Conservation (phyloP, 768 basidiomycete species). For the Rhizopogon vesiculosus region DNA sequence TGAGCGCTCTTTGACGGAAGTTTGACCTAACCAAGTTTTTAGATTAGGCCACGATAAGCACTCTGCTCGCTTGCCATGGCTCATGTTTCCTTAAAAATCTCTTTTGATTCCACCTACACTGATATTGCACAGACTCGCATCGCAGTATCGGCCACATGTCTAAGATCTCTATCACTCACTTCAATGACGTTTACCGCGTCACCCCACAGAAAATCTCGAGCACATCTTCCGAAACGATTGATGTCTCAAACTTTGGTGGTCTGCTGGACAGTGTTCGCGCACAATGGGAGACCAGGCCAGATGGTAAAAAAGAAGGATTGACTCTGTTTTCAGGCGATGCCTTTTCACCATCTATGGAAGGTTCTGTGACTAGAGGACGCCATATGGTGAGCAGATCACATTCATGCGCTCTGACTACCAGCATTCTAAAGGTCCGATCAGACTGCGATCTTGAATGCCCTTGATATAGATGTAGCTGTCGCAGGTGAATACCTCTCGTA, state of each 20-base stretch:
- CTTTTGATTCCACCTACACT: too few relatives aligned
- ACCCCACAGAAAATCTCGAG: conserved; percentile 63
- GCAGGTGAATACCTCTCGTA: conserved; percentile 49
- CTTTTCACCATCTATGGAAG: conserved; percentile 84
- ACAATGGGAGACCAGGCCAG: conserved; percentile 44
- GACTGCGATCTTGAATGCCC: conserved; percentile 20
- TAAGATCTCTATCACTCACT: conserved; percentile 52
- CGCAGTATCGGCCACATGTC: conserved; percentile 26
- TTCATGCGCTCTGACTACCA: conserved; percentile 1
- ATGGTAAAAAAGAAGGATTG: conserved; percentile 64
- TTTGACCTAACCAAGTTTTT: too few relatives aligned
- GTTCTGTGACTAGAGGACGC: conserved; percentile 81
- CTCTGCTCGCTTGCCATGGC: too few relatives aligned
- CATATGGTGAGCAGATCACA: conserved; percentile 63
- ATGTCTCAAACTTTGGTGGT: conserved; percentile 82
- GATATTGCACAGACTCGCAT: too few relatives aligned
- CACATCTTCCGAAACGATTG: conserved; percentile 58
- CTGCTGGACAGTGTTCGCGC: conserved; percentile 59
- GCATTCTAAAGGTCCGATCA: neutral
- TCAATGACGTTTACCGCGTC: conserved; percentile 81
- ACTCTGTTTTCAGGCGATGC: conserved; percentile 86
- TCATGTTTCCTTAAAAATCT: too few relatives aligned
- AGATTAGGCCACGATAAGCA: too few relatives aligned
- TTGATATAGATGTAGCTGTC: conserved; percentile 75
- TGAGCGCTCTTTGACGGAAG: too few relatives aligned